phyloP scores from a whole-genome alignment of 2,329 filamentous ascomycete species.

The Colletotrichum abscissum region DNA sequence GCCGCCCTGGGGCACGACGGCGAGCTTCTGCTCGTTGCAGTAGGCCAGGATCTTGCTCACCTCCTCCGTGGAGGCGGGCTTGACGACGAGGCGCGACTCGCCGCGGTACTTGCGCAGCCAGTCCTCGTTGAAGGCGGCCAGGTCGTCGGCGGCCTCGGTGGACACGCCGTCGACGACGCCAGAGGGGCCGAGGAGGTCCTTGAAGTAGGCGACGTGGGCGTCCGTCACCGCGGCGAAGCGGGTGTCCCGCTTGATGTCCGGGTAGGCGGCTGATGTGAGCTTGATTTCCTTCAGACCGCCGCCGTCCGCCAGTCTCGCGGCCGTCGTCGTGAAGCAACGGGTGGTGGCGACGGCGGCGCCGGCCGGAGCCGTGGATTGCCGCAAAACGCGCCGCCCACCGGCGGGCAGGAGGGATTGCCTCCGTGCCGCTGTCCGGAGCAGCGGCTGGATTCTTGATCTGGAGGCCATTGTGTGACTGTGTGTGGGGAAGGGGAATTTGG shows the following conservation, averaged over 20 bases:
- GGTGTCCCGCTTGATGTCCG: conserved; percentile 81
- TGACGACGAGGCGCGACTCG: conserved; percentile 87
- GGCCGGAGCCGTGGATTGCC: conserved; percentile 26
- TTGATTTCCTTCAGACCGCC: conserved; percentile 53
- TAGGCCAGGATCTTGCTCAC: conserved; percentile 92
- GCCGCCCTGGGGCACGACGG: conserved; percentile 95
- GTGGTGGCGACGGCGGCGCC: conserved; percentile 17
- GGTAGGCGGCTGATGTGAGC: conserved; percentile 89
- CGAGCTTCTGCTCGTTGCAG: conserved; percentile 92
- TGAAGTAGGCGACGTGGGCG: conserved; percentile 87
- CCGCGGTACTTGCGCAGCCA: conserved; percentile 99
- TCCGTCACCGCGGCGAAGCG: conserved; percentile 79
- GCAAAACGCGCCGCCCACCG: conserved; percentile 22
- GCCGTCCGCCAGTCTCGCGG: conserved; percentile 16
- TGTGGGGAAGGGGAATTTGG: background rate
- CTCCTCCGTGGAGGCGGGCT: conserved; percentile 85
- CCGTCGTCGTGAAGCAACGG: conserved; percentile 31
- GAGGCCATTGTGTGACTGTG: conserved; percentile 34
- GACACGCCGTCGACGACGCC: conserved; percentile 88
- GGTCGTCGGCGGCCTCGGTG: conserved; percentile 77
- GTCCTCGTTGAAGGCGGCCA: conserved; percentile 94
- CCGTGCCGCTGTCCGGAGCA: conserved; percentile 35
- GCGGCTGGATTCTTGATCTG: conserved; percentile 36
- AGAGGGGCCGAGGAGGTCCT: conserved; percentile 81
- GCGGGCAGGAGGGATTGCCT: conserved; percentile 32